Conservation (phyloP, 2,329 filamentous ascomycete genomes). For the Sporothrix inflata region DNA sequence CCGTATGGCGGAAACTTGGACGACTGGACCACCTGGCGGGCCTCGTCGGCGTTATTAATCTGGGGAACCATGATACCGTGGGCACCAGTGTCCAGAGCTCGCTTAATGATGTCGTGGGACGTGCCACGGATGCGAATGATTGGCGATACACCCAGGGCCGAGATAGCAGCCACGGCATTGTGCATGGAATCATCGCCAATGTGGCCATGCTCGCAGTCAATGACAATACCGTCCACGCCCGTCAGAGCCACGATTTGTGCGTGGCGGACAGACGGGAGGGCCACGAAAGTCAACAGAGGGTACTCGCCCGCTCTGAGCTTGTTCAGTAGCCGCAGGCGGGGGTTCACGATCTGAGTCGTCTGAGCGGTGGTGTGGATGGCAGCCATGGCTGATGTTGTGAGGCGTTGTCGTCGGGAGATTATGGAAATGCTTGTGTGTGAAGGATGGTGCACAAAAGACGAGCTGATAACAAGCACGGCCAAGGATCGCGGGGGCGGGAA, state of each 20-base stretch:
- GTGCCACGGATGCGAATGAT: constrained; percentile 45
- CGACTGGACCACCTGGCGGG: constrained; percentile 49
- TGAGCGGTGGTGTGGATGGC: constrained; percentile 36
- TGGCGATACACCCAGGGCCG: constrained; percentile 50
- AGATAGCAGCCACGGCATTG: constrained; percentile 57
- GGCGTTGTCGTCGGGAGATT: not conserved
- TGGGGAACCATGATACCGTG: constrained; percentile 56
- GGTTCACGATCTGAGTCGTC: constrained; percentile 26
- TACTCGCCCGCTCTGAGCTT: constrained; percentile 35
- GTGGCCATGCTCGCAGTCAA: constrained; percentile 59
- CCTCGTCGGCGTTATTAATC: constrained; percentile 51
- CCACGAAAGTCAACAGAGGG: constrained; percentile 55
- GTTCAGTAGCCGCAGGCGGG: constrained; percentile 39
- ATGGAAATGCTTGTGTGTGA: too few species aligned
- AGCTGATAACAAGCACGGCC: not conserved
- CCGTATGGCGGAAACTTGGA: constrained; percentile 57
- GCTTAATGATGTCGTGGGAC: constrained; percentile 52
- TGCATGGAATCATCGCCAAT: constrained; percentile 57
- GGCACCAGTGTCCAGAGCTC: constrained; percentile 55
- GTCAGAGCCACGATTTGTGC: constrained; percentile 55
- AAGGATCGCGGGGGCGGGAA: not conserved
- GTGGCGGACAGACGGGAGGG: constrained; percentile 50
- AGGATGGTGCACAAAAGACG: too few species aligned
- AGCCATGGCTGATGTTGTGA: constrained; percentile 3
- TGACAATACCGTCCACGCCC: constrained; percentile 53